Percentiles rank a stretch among this genome's conserved stretches.
phyloP scores from a whole-genome alignment of 768 basidiomycete genomes.

The Lanmaoa pseudosensibilis region DNA sequence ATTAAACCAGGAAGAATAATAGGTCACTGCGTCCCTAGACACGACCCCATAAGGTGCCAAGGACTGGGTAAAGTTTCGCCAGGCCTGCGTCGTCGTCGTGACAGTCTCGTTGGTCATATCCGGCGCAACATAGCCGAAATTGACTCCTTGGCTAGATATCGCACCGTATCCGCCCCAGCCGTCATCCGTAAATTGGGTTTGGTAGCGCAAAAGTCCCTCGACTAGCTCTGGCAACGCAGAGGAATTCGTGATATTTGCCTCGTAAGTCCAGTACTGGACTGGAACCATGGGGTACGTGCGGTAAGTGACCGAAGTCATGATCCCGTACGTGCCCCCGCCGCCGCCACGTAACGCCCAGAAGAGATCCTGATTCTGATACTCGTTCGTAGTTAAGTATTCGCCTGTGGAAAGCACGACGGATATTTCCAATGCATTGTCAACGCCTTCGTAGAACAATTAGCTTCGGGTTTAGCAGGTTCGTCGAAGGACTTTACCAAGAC shows the following conservation, averaged over 20 bases:
- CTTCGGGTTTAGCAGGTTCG: not conserved
- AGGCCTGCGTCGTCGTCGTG: conserved; percentile 33
- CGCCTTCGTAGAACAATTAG: conserved; percentile 31
- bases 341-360: conserved; percentile 57
- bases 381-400: conserved; percentile 39
- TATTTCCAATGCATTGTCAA: conserved; percentile 50
- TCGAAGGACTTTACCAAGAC: conserved; percentile 36
- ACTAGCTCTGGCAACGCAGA: conserved; percentile 29
- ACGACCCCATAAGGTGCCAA: conserved; percentile 20
- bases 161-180: conserved; percentile 43
- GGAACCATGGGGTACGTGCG: conserved; percentile 41
- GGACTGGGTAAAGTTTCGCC: conserved; percentile 26
- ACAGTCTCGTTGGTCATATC: conserved; percentile 37
- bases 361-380: conserved; percentile 42
- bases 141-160: not conserved
- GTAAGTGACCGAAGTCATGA: conserved; percentile 48
- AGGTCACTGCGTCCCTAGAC: conserved; percentile 24
- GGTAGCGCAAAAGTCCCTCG: conserved; percentile 36
- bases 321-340: conserved; percentile 48
- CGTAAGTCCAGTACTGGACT: conserved; percentile 28
- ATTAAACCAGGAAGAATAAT: conserved; percentile 26
- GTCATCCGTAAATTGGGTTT: conserved; percentile 38
- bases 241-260: conserved; percentile 32
- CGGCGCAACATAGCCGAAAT: conserved; percentile 18
- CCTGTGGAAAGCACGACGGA: conserved; percentile 45